Evolutionary conservation across 2,329 filamentous ascomycete species (phyloP), one percentile per base, ranked within the genome.

Genomic region (Niveomyces coronatus): DNA sequence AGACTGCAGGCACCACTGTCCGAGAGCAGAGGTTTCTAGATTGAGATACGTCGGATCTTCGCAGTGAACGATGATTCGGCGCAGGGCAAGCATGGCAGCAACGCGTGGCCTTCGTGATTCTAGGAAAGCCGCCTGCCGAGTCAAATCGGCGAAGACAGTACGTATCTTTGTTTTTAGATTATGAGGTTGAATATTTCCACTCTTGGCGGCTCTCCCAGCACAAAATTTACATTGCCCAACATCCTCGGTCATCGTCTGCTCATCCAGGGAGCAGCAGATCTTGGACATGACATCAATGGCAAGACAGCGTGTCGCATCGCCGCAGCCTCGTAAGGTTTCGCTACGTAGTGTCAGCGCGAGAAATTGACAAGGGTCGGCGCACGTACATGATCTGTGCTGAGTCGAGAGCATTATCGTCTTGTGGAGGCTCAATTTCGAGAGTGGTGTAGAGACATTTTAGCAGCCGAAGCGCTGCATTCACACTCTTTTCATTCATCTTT

Each of bases 1-100:
- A 1, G 82, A 85, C 47, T 82, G 76, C 4, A 95, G 63, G 52
- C 86, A 88, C 74, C 85, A 89, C 50, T 88, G 79, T 0, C 85
- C 87, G 28, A 85, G 62, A 1, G 63, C 56, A 8, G 85, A 87
- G 1, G 62, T 65, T 42, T 79, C 74, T 3, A 95, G 62, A 45
- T 84, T 75, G 20, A 89, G 61, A 37, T 83, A 65, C 4, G 68
- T 64, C 0, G 63, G 45, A 37, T 76, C 68, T 13, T 66, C 62
- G 4, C 76, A 77, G 56, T 94, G 86, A 33, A 72, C 67, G 18
- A 84, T 67, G 28, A 91, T 62, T 31, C 79, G 75, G 47, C 79
- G 76, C 34, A 94, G 64, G 4, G 77, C 71, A 42, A 81, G 59
- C 76, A 91, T 85, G 9, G 80, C 79, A 43, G 76, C 67, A 27